A percentile compares a stretch with the other conserved stretches of the same genome.
These are phyloP conservation scores for Arabis alpina DNA, from an alignment of 345 rosid genomes.

Conservation along the genomic window DNA sequence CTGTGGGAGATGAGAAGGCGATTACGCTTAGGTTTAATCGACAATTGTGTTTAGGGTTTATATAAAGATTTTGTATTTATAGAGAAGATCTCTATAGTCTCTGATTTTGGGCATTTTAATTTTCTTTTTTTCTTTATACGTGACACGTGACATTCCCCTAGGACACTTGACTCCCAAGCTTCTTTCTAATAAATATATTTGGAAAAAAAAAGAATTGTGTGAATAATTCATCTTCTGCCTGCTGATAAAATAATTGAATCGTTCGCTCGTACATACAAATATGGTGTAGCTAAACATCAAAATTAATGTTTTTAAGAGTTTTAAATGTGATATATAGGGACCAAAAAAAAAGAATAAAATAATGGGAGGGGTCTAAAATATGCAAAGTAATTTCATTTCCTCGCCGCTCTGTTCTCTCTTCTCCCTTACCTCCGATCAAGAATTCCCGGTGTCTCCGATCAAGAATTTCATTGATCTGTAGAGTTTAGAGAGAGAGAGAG, in stretches of 20 bases:
- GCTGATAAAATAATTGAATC: too few species aligned
- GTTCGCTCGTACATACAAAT: too few species aligned
- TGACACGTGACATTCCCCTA: too few species aligned
- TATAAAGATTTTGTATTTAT: slow-evolving; percentile 12
- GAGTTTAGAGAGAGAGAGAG: neutral
- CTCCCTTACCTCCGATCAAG: slow-evolving; percentile 30
- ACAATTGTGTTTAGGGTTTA: slow-evolving; percentile 19
- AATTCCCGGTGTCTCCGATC: slow-evolving; percentile 1
- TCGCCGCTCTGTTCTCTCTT: slow-evolving; percentile 26
- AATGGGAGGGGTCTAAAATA: neutral
- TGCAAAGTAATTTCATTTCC: slow-evolving; percentile 17
- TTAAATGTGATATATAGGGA: neutral
- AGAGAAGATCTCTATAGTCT: neutral
- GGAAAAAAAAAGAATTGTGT: too few species aligned
- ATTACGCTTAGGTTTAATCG: neutral
- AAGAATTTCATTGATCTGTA: neutral
- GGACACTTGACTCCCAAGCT: slow-evolving; percentile 26
- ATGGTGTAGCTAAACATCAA: too few species aligned
- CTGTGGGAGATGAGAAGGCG: neutral
- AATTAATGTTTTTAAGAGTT: too few species aligned
- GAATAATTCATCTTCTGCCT: too few species aligned
- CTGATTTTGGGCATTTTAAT: neutral
- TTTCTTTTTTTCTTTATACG: neutral
- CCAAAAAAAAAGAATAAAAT: slow-evolving; percentile 9
- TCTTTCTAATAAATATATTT: too few species aligned